A percentile compares a stretch with the other conserved stretches of the same genome.
phyloP scores from a whole-genome alignment of 306 rosid genomes.

The Trichosanthes cucumerina region DNA sequence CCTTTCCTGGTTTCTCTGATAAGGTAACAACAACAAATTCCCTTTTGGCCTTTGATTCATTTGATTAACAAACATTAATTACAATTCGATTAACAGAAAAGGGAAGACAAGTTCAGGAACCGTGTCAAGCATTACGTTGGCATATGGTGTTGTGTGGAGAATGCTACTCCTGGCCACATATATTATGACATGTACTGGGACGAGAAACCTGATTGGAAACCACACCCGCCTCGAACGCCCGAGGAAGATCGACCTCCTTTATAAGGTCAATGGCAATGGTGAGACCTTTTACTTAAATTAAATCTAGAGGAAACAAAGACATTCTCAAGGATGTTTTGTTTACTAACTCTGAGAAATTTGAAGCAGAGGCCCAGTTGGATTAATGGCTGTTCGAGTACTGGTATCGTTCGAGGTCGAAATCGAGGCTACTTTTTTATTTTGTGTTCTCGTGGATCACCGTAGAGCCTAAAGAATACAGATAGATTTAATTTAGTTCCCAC shows the following conservation, averaged over 20 bases:
- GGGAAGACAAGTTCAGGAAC: constrained; percentile 59
- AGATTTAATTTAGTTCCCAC: constrained; percentile 4
- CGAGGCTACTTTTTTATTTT: neutral
- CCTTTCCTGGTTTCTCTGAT: constrained; percentile 53
- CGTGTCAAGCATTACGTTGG: constrained; percentile 72
- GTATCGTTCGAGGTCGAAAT: neutral
- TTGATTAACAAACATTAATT: neutral
- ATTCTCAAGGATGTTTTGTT: neutral
- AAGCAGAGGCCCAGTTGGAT: neutral
- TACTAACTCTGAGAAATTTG: neutral
- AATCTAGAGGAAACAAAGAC: neutral
- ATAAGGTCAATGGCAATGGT: constrained; percentile 25
- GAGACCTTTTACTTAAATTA: neutral
- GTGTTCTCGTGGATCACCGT: constrained; percentile 1
- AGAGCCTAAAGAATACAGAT: neutral
- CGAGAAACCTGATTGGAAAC: constrained; percentile 89
- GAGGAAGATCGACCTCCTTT: constrained; percentile 84
- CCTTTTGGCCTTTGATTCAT: neutral
- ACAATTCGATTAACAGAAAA: constrained; percentile 30
- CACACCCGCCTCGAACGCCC: constrained; percentile 68
- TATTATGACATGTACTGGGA: constrained; percentile 97
- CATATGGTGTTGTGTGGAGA: constrained; percentile 87
- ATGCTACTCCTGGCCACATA: constrained; percentile 77
- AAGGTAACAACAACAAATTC: constrained; percentile 44
- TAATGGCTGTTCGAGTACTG: neutral